Evolutionary conservation across 2,329 filamentous ascomycete genomes (phyloP).

Genomic region (Aspergillus piperis): DNA sequence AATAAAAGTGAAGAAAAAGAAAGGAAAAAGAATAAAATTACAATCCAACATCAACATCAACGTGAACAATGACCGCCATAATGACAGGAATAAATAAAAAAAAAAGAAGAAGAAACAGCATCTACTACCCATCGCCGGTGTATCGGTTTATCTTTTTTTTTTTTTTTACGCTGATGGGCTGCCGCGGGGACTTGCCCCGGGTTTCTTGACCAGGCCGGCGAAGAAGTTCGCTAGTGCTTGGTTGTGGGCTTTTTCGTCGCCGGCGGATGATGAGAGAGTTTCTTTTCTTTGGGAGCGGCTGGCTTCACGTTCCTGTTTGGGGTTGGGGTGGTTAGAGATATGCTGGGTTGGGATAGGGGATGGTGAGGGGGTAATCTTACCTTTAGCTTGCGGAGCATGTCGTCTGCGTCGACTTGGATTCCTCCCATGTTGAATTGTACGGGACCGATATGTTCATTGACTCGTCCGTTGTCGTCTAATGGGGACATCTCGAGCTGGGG

Average conservation of each 20-base stretch:
- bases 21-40: not conserved
- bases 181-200: conserved; percentile 39
- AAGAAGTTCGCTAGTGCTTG: conserved; percentile 64
- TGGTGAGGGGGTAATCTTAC: conserved; percentile 48
- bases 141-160: conserved; percentile 3
- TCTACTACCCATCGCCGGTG: too few relatives aligned
- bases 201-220: conserved; percentile 58
- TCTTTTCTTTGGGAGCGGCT: conserved; percentile 42
- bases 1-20: too few relatives aligned
- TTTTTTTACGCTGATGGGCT: conserved; percentile 35
- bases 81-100: too few relatives aligned
- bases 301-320: conserved; percentile 46
- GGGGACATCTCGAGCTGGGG: conserved; percentile 40
- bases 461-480: conserved; percentile 44
- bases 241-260: conserved; percentile 56
- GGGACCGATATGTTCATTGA: conserved; percentile 83
- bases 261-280: conserved; percentile 32
- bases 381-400: conserved; percentile 85
- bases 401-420: conserved; percentile 92
- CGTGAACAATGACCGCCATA: not conserved
- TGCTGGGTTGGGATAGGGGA: not conserved
- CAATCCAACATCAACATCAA: not conserved
- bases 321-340: conserved; percentile 15
- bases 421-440: conserved; percentile 98
- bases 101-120: too few relatives aligned